Evolutionary conservation across 169 alveolate genomes (phyloP), one percentile per base, ranked within the genome.

Genomic region (Amoebophrya sp.): DNA sequence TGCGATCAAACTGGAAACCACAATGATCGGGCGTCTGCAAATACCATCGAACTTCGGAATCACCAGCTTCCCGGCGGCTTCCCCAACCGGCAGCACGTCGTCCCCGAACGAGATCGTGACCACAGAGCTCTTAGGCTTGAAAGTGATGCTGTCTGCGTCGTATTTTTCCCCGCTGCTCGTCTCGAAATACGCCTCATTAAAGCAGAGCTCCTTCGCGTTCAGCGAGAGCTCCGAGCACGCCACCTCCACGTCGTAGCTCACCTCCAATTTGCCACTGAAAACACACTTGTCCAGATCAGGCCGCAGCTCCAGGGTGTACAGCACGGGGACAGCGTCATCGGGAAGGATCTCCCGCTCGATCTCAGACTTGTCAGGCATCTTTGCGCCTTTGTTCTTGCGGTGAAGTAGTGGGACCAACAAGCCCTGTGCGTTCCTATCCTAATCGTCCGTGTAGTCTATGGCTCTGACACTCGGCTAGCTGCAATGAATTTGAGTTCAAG

Each of bases 241-340:
- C 0, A 69, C 91, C 88, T 91, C 69, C 39, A 91, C 93, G 48
- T 91, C 93, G 58, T 88, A 88, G 45, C 89, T 88, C 31, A 91
- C 88, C 69, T 91, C 88, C 48, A 91, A 88, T 20, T 40, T 89
- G 41, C 93, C 93, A 40, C 58, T 88, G 42, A 91, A 91, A 0
- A 87, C 89, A 43, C 88, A 91, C 0, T 41, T 39, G 26, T 26
- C 92, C 50, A 91, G 26, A 29, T 91, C 93, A 26, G 93, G 91
- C 58, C 88, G 90, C 67, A 91, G 41, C 31, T 69, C 67, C 23
- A 91, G 89, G 26, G 48, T 89, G n/a, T 91, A 91, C 89, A 88
- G 58, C 41, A 50, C 89, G 5, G 93, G 93, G 41, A 91, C 50
- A 31, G 39, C 91, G 10, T 29, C 89, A 41, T 70, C 89, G 45